Evolutionary conservation across 371 early-diverging fungal species (phyloP).

Genomic region (Actinomortierella wolfii): DNA sequence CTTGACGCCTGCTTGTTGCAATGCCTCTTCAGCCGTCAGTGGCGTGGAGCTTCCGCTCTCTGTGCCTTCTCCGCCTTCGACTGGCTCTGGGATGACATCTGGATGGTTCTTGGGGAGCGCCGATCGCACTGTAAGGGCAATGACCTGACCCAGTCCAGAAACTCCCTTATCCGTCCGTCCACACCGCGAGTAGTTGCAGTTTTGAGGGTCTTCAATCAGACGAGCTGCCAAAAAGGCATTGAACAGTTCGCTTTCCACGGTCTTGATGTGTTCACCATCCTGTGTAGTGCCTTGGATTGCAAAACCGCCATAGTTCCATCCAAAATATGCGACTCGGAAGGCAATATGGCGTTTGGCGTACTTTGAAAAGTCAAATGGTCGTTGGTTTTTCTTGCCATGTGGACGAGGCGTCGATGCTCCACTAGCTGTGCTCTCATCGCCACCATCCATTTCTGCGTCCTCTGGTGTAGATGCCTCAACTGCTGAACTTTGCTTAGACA

Average conservation of each 20-base stretch:
- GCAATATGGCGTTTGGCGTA: constrained; percentile 84
- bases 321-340: constrained; percentile 89
- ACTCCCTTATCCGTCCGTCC: constrained; percentile 98
- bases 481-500: too few relatives aligned
- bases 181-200: constrained; percentile 79
- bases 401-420: too few relatives aligned
- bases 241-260: constrained; percentile 87
- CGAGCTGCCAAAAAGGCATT: constrained; percentile 73
- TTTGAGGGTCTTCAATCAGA: constrained; percentile 66
- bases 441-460: not conserved
- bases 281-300: constrained; percentile 65
- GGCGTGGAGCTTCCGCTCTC: too few relatives aligned
- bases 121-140: constrained; percentile 82
- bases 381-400: constrained; percentile 48
- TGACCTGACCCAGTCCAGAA: constrained; percentile 89
- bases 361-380: constrained; percentile 80
- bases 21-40: too few relatives aligned
- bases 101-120: constrained; percentile 47
- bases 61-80: constrained; percentile 11
- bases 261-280: constrained; percentile 48
- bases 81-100: constrained; percentile 36
- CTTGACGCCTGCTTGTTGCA: constrained; percentile 14
- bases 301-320: constrained; percentile 91
- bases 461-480: not conserved
- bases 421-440: not conserved